Evolutionary conservation across 176 grass and related monocot genomes (phyloP).

Genomic region (Musa schizocarpa): DNA sequence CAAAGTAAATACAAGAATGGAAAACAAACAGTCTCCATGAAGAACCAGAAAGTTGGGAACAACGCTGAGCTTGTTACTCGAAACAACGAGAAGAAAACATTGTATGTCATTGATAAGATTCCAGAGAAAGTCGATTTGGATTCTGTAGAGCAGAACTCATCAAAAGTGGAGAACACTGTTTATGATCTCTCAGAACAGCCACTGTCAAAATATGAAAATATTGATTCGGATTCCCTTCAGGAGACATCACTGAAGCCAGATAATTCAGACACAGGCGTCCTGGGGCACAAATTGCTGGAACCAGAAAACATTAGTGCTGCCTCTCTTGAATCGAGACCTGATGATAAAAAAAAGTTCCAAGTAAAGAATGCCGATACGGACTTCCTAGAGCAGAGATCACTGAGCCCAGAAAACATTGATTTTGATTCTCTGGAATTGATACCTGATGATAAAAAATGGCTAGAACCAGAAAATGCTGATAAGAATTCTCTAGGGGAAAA

Average conservation of each 20-base stretch:
- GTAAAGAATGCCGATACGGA: background rate
- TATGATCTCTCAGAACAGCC: background rate
- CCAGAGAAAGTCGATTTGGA: too few species aligned
- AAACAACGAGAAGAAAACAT: conserved; percentile 16
- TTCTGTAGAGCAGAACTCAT: background rate
- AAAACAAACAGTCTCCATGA: background rate
- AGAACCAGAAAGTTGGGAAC: conserved; percentile 10
- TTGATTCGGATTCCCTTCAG: background rate
- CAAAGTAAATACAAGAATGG: background rate
- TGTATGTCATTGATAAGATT: conserved; percentile 15
- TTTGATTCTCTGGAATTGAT: too few species aligned
- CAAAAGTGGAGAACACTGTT: background rate
- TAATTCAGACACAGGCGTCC: background rate
- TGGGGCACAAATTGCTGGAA: background rate
- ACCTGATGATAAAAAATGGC: too few species aligned
- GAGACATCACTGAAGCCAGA: background rate
- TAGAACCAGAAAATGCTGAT: background rate
- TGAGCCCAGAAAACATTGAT: background rate
- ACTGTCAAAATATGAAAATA: background rate
- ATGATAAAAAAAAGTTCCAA: background rate
- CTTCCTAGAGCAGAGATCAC: background rate
- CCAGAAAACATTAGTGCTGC: background rate
- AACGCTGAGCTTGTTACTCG: background rate
- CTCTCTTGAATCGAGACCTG: conserved; percentile 14
- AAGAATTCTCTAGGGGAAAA: background rate